These are phyloP conservation scores for Dothideomycetes sp. DNA, from an alignment of 2,329 filamentous ascomycete species.

Conservation along the genomic window DNA sequence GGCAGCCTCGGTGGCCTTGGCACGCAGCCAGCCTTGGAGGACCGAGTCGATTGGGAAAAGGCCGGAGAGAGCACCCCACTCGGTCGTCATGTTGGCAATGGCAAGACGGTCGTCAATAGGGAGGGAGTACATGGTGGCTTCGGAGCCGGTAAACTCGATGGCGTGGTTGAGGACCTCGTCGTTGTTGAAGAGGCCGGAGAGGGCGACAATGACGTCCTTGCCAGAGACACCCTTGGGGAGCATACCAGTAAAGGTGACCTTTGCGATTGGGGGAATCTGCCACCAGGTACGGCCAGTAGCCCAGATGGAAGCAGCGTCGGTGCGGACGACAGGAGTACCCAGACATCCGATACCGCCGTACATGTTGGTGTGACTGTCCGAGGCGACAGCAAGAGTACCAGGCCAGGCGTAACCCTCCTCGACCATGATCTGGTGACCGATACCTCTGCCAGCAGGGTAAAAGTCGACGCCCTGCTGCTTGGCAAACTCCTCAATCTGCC, in stretches of 20 bases:
- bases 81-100: conserved; percentile 71
- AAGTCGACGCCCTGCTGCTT: conserved; percentile 65
- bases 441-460: conserved; percentile 66
- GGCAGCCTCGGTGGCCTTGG: conserved; percentile 62
- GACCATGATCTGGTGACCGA: conserved; percentile 87
- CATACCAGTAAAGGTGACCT: conserved; percentile 64
- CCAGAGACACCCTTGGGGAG: conserved; percentile 74
- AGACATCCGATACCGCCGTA: conserved; percentile 72
- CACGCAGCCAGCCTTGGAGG: conserved; percentile 62
- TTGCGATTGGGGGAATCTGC: conserved; percentile 75
- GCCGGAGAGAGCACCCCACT: conserved; percentile 65
- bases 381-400: conserved; percentile 69
- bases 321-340: conserved; percentile 73
- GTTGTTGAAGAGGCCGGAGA: conserved; percentile 76
- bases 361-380: conserved; percentile 67
- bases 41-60: conserved; percentile 71
- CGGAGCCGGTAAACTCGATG: conserved; percentile 75
- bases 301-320: conserved; percentile 80
- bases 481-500: conserved; percentile 72
- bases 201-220: conserved; percentile 86
- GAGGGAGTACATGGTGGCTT: conserved; percentile 64
- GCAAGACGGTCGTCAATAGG: conserved; percentile 63
- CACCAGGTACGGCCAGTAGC: conserved; percentile 77
- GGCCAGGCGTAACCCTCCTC: conserved; percentile 82
- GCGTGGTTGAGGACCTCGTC: conserved; percentile 85